Conservation (phyloP, 2,329 filamentous ascomycete genomes). For the Ophiocordyceps camponoti-rufipedis region DNA sequence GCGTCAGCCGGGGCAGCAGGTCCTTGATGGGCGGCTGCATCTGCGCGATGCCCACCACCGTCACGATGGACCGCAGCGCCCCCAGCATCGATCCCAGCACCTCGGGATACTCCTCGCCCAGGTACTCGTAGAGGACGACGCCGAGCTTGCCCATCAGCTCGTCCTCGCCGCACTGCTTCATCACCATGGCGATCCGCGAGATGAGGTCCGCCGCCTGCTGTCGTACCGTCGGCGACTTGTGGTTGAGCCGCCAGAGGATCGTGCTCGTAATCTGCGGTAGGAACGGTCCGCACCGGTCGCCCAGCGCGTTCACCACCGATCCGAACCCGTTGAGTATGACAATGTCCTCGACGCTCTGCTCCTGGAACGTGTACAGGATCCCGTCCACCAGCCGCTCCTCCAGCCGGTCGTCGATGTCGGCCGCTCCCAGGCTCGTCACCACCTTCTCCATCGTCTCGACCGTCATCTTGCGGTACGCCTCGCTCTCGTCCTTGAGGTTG, state of each 20-base stretch:
- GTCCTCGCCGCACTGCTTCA: conserved; percentile 97
- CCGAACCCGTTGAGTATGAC: conserved; percentile 96
- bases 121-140: conserved; percentile 89
- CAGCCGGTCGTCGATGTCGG: conserved; percentile 79
- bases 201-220: conserved; percentile 95
- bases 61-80: conserved; percentile 87
- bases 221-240: conserved; percentile 90
- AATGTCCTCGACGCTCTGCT: conserved; percentile 91
- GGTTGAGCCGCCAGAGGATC: conserved; percentile 91
- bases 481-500: conserved; percentile 95
- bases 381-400: conserved; percentile 92
- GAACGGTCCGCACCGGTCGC: conserved; percentile 87
- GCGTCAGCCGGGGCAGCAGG: conserved; percentile 80
- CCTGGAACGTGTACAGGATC: conserved; percentile 90
- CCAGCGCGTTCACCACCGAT: conserved; percentile 88
- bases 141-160: conserved; percentile 89
- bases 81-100: conserved; percentile 93
- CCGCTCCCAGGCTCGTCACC: conserved; percentile 78
- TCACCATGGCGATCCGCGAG: conserved; percentile 92
- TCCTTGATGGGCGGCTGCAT: conserved; percentile 99
- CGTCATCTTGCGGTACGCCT: conserved; percentile 97
- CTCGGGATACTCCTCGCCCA: conserved; percentile 96
- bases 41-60: conserved; percentile 90
- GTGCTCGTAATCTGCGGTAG: conserved; percentile 93
- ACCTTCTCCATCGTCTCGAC: conserved; percentile 96